phyloP scores from a whole-genome alignment of 208 protist genomes.

The Acanthamoeba pearcei region DNA sequence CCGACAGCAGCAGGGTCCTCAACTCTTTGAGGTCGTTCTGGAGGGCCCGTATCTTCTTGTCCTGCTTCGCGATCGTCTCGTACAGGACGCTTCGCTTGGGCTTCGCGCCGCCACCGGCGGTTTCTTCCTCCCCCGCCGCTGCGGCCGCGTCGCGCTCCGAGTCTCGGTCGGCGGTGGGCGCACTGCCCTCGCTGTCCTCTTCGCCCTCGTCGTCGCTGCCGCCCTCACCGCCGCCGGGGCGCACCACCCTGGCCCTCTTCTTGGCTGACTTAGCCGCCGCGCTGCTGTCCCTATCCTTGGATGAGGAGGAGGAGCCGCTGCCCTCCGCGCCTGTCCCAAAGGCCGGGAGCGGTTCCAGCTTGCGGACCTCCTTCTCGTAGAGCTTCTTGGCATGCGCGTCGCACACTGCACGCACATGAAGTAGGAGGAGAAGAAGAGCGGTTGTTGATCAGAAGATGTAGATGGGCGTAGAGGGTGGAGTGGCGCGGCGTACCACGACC shows the following conservation, averaged over 20 bases:
- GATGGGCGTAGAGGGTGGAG: neutral
- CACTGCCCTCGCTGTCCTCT: constrained; percentile 15
- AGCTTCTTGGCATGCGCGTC: constrained; percentile 51
- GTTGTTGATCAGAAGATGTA: neutral
- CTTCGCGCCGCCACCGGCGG: neutral
- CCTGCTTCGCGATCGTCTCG: constrained; percentile 37
- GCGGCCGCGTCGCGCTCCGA: neutral
- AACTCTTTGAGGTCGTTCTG: constrained; percentile 68
- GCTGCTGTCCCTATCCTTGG: constrained; percentile 6
- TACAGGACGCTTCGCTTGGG: constrained; percentile 29
- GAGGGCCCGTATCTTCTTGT: constrained; percentile 59
- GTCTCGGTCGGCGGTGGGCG: neutral
- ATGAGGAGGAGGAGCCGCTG: too few relatives aligned
- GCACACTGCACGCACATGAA: neutral
- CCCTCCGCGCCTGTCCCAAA: neutral
- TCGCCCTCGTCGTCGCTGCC: neutral
- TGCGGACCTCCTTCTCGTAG: constrained; percentile 59
- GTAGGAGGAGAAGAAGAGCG: neutral
- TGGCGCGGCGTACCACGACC: neutral
- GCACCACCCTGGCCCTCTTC: neutral
- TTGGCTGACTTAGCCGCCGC: neutral
- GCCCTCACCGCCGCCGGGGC: neutral
- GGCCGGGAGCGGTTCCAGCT: neutral
- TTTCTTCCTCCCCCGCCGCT: neutral
- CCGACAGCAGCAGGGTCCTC: constrained; percentile 50